A percentile compares a stretch with the other conserved stretches of the same genome.
Evolutionary conservation across 768 basidiomycete genomes (phyloP).

Genomic region (Hysterangium stoloniferum): DNA sequence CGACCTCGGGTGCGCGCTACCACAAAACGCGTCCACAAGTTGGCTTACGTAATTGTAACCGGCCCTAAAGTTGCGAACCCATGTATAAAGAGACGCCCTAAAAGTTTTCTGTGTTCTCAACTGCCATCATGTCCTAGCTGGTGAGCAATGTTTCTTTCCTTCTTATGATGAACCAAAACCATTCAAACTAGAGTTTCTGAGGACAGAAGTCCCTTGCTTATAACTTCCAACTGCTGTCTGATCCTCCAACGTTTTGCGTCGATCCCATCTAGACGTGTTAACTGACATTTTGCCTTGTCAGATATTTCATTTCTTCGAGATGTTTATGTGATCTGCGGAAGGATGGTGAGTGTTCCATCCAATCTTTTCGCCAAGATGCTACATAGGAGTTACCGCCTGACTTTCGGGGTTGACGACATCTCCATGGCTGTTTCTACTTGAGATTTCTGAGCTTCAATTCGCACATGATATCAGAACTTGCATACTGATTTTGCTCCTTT

Average conservation of each 20-base stretch:
- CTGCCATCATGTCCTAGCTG: constrained; percentile 2
- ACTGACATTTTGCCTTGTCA: constrained; percentile 12
- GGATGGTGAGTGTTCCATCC: constrained; percentile 28
- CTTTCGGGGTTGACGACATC: constrained; percentile 56
- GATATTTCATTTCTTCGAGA: not conserved
- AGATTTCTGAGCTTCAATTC: constrained; percentile 12
- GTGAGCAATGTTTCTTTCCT: not conserved
- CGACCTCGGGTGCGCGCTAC: not conserved
- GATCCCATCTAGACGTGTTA: not conserved
- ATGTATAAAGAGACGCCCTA: not conserved
- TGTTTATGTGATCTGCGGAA: not conserved
- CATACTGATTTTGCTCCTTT: not conserved
- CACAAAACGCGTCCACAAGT: not conserved
- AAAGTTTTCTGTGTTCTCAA: not conserved
- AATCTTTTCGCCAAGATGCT: constrained; percentile 39
- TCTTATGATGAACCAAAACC: constrained; percentile 46
- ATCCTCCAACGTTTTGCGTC: constrained; percentile 22
- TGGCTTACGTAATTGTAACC: not conserved
- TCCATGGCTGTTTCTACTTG: constrained; percentile 57
- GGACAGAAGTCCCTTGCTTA: constrained; percentile 64
- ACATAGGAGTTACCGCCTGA: constrained; percentile 88
- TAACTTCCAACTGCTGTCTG: constrained; percentile 60
- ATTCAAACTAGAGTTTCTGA: constrained; percentile 96
- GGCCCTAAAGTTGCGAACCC: not conserved
- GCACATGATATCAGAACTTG: not conserved